Conservation (phyloP, 164 flowering plant genomes). For the Cinnamomum micranthum region DNA sequence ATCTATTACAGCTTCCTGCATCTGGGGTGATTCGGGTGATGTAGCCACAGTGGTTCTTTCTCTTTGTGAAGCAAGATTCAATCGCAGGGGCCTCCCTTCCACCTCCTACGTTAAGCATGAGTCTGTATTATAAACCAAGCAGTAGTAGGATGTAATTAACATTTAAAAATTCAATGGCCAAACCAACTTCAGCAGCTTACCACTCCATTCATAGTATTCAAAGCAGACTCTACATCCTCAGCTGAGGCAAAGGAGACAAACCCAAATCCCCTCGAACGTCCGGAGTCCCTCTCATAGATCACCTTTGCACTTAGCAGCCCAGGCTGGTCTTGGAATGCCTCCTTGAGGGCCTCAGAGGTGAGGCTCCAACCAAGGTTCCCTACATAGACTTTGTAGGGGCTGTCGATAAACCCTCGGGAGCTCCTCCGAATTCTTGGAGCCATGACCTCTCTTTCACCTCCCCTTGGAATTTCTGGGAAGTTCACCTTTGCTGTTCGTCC, state of each 20-base stretch:
- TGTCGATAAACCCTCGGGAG: conserved; percentile 58
- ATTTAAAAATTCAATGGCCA: not conserved
- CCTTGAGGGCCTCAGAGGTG: conserved; percentile 64
- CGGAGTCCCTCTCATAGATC: conserved; percentile 54
- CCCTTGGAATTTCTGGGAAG: conserved; percentile 91
- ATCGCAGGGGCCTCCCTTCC: conserved; percentile 72
- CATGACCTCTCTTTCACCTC: conserved; percentile 83
- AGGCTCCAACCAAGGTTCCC: conserved; percentile 85
- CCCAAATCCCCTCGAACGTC: conserved; percentile 86
- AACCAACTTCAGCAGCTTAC: conserved; percentile 28
- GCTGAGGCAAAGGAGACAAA: conserved; percentile 67
- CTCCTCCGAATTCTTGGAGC: conserved; percentile 55
- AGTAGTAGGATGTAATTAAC: not conserved
- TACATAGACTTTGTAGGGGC: conserved; percentile 84
- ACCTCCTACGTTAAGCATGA: too few species aligned
- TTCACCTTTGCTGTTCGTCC: conserved; percentile 82
- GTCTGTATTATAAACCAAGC: too few species aligned
- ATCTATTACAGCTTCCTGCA: not conserved
- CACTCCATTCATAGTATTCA: conserved; percentile 72
- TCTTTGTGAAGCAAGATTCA: conserved; percentile 56
- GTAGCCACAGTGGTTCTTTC: conserved; percentile 18
- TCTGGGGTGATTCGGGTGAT: not conserved
- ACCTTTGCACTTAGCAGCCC: conserved; percentile 79
- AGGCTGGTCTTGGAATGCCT: conserved; percentile 55
- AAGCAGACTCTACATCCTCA: conserved; percentile 52